Conservation (phyloP, 192 early-diverging fungal genomes). For the Backusella westeae region DNA sequence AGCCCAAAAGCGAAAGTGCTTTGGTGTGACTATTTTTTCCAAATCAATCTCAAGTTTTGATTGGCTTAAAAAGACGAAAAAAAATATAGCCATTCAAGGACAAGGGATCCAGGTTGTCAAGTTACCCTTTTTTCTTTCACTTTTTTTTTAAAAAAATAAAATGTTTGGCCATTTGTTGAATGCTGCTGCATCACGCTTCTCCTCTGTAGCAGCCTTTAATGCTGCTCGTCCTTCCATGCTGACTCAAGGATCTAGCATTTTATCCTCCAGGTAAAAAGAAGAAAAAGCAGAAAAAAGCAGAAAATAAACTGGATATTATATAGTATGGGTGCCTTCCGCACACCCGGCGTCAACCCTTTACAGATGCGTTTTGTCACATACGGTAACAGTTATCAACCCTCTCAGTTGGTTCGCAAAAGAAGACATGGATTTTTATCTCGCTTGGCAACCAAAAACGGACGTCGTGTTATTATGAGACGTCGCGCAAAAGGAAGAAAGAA, state of each 20-base stretch:
- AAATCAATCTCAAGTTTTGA: background rate
- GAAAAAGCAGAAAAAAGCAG: too few species aligned
- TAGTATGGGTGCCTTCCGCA: background rate
- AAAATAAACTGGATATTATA: too few species aligned
- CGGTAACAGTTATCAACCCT: slow-evolving; percentile 93
- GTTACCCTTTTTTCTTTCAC: background rate
- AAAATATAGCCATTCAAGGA: background rate
- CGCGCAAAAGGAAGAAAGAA: slow-evolving; percentile 86
- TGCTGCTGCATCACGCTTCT: background rate
- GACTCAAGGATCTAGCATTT: background rate
- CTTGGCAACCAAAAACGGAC: slow-evolving; percentile 73
- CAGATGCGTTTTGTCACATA: slow-evolving; percentile 79
- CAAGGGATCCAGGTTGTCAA: background rate
- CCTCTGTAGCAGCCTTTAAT: background rate
- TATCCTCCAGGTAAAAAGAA: slow-evolving; percentile 12
- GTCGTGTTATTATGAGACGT: slow-evolving; percentile 71
- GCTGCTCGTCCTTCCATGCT: slow-evolving; percentile 7
- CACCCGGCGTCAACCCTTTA: background rate
- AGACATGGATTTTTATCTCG: slow-evolving; percentile 88
- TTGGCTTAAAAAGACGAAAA: background rate
- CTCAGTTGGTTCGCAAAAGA: slow-evolving; percentile 85
- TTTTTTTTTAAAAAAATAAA: background rate
- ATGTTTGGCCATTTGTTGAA: slow-evolving; percentile 23
- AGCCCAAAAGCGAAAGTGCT: background rate
- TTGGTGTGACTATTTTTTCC: background rate